A percentile compares a stretch with the other conserved stretches of the same genome.
Conservation (phyloP, 441 rosid species). For the Populus hybrid region DNA sequence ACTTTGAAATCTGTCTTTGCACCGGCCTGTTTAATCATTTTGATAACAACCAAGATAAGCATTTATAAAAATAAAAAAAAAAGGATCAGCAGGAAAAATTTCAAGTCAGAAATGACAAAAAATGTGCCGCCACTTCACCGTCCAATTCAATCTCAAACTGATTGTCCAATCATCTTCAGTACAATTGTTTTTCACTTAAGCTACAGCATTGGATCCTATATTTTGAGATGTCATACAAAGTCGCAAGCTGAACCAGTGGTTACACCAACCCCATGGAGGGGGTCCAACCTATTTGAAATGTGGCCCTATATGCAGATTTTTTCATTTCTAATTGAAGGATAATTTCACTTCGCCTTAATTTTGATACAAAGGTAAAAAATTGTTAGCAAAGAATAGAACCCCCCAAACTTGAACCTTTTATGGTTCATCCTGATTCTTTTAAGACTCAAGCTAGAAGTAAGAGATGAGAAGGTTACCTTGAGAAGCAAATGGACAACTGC, state of each 20-base stretch:
- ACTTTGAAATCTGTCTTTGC: conserved; percentile 51
- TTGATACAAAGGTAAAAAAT: background rate
- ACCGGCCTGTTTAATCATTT: conserved; percentile 57
- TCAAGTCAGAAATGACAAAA: background rate
- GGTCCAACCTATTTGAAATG: background rate
- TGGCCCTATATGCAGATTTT: background rate
- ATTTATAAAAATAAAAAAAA: background rate
- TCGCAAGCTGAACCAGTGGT: conserved; percentile 2
- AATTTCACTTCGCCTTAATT: background rate
- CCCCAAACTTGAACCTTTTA: background rate
- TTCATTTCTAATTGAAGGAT: background rate
- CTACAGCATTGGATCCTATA: too few species aligned
- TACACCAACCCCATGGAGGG: background rate
- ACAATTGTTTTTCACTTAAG: background rate
- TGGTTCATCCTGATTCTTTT: background rate
- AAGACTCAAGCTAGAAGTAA: background rate
- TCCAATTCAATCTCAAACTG: background rate
- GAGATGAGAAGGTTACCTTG: conserved; percentile 47
- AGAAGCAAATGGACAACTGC: conserved; percentile 60
- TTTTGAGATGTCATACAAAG: background rate
- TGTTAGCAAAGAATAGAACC: background rate
- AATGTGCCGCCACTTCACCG: background rate
- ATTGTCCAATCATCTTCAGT: background rate
- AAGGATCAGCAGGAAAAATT: background rate
- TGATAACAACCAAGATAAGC: conserved; percentile 9